Evolutionary conservation across 306 rosid genomes (phyloP).

Genomic region (Myrica gale): DNA sequence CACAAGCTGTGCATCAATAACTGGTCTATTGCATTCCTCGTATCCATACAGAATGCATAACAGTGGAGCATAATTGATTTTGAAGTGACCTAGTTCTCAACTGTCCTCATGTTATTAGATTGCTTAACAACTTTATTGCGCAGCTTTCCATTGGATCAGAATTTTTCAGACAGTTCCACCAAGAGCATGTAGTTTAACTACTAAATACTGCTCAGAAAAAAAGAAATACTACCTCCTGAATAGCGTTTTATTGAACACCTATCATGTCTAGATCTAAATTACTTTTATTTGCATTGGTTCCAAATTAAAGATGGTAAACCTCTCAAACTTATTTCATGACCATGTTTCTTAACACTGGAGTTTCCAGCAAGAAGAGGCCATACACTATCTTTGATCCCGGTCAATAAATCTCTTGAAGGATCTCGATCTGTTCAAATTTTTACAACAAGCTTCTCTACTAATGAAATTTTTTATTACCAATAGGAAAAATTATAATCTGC

Average conservation of each 20-base stretch:
- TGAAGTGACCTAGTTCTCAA: neutral
- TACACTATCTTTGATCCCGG: no score
- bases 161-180: neutral
- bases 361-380: neutral
- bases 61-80: neutral
- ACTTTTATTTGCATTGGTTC: neutral
- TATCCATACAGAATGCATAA: neutral
- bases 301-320: neutral
- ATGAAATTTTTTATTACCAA: neutral
- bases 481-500: slow-evolving; percentile 2
- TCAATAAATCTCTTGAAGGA: neutral
- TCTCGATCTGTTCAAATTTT: neutral
- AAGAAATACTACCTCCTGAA: neutral
- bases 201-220: neutral
- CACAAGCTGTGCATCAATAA: neutral
- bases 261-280: neutral
- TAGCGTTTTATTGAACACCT: neutral
- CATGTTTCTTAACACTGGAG: neutral
- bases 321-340: neutral
- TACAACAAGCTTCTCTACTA: neutral
- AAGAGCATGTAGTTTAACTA: neutral
- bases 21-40: neutral
- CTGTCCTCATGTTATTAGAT: neutral
- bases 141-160: neutral
- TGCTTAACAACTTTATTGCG: neutral